Base-by-base conservation (phyloP, 2,329 filamentous ascomycete species). In the Colletotrichum sp. region DNA sequence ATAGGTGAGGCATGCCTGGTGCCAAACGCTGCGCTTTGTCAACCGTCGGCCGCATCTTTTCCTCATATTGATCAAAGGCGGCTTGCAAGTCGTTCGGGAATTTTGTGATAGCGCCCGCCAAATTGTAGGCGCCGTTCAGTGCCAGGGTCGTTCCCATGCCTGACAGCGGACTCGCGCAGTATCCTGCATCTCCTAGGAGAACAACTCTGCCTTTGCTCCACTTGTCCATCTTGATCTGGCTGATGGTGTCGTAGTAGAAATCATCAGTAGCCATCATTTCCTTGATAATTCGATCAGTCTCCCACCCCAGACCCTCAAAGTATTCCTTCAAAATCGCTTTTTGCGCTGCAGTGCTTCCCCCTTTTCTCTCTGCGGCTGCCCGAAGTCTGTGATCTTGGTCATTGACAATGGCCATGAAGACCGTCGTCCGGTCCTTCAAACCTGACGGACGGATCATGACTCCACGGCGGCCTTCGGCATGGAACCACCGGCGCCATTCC, bases 121-220 rank as follows among this genome's bases (percentile, higher is more conserved):
- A 84, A 0, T 89, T 82, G 77, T 90, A 90, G 2, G 88, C 90
- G 3, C 86, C 86, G 2, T 86, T 79, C 26, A 91, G 76, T 3
- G 87, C 86, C 5, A 85, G 77, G 4, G 84, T 86, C 3, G 88
- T 89, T 16, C 89, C 89, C 83, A 89, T 86, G 1, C 89, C 89
- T 0, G 87, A 88, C 8, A 87, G 76, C 4, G 86, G 85, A 1
- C 87, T 87, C 0, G 88, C 87, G 26, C 84, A 86, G 77, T 87
- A 88, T 10, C 82, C 88, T 18, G 90, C 87, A 75, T 92, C 89
- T 6, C 89, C 89, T 0, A 91, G 68, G 1, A 89, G 80, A 0
- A 85, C 85, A 9, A 89, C 85, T n/a, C 80, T 67, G 5, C 81
- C 85, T 6, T 81, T 81, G 18, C 78, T 82, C 82, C 85, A 85